Conservation (phyloP, 1,284 basidiomycete species). For the Singerocomus rubriflavus region DNA sequence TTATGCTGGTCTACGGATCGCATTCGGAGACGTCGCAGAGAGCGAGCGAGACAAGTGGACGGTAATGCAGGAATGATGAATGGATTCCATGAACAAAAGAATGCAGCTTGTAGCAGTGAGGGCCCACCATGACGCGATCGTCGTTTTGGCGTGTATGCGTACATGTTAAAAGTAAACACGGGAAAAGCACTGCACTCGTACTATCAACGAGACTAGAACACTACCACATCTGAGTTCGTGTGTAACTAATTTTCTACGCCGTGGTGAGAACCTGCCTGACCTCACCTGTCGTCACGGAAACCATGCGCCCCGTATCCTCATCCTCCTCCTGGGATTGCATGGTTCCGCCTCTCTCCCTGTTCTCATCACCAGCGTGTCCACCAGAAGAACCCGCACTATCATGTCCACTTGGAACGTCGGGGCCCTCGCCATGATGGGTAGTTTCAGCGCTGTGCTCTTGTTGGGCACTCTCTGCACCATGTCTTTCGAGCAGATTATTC, state of each 20-base stretch:
- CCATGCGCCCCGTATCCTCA: too few species aligned
- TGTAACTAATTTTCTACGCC: too few species aligned
- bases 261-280: too few species aligned
- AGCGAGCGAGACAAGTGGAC: conserved; percentile 33
- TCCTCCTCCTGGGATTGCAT: not conserved
- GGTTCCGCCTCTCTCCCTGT: not conserved
- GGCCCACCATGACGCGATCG: too few species aligned
- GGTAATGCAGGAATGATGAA: conserved; percentile 28
- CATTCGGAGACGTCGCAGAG: conserved; percentile 57
- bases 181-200: too few species aligned
- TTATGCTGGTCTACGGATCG: conserved; percentile 74
- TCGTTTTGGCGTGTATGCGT: not conserved
- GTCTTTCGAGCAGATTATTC: conserved; percentile 1
- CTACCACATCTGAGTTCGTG: too few species aligned
- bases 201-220: too few species aligned
- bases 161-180: not conserved
- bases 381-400: not conserved
- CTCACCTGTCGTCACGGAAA: too few species aligned
- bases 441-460: not conserved
- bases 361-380: not conserved
- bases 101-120: too few species aligned
- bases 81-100: too few species aligned
- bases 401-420: not conserved
- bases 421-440: not conserved
- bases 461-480: not conserved